Base-by-base conservation (phyloP, 352 stramenopile genomes). In the Peronosclerospora sorghi region DNA sequence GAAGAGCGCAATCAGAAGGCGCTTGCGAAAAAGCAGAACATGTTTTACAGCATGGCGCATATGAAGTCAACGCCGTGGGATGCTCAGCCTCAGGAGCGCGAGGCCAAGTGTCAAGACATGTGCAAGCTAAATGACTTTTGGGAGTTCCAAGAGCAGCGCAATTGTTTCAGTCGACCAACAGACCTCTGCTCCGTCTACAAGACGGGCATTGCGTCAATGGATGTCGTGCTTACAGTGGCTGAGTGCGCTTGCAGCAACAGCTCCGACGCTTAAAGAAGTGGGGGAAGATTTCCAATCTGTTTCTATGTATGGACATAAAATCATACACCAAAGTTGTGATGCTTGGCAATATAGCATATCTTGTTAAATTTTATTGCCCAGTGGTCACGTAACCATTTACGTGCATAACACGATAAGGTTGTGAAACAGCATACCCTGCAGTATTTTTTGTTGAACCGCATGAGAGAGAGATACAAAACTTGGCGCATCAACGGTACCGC, bases 41-140 rank as follows among this genome's bases (percentile, higher is more conserved):
- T 71, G 56, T 65, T 62, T 41, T 58, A 67, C 44, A 46, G 57
- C 35, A 67, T 71, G 26, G 44, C 53, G 3, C 23, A 59, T 44
- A 71, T 81, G 61, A 86, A 83, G 53, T 70, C 62, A 28, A 83
- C 73, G 42, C 73, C 71, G 21, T 86, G 71, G 71, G 73, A 86
- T 38, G n/a, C 50, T 3, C 41, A 83, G n/a, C 52, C 48, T 1
- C 32, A 41, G 4, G 55, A 68, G 35, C 73, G 73, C 47, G 45
- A 41, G 8, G 49, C 52, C 53, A 86, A 83, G 58, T 84, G 73
- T 57, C 45, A 63, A 30, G 71, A 86, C 36, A 23, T 86, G 9
- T 83, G 73, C 38, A 44, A 59, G 37, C 65, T 84, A 10, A 36
- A 54, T n/a, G 55, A 64, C 42, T 83, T 83, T 41, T 86, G 70